Base-by-base conservation (phyloP, 2,329 filamentous ascomycete genomes). In the Hymenoscyphus repandus region DNA sequence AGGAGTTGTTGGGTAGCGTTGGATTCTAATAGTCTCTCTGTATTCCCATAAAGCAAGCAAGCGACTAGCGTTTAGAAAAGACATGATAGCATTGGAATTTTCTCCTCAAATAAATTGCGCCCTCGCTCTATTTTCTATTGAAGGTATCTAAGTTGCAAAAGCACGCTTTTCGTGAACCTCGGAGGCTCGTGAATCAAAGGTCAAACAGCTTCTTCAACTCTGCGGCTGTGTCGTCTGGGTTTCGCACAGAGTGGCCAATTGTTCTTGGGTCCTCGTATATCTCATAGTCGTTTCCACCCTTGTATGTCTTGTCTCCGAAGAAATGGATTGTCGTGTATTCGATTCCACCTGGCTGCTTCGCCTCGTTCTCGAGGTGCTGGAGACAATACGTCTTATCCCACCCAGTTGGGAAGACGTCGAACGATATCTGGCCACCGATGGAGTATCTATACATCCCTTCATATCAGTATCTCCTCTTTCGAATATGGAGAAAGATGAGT, bases 321-420 rank as follows among this genome's bases (percentile, higher is more conserved):
- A 97, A 97, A 77, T 97, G 93, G 62, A 97, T 86, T 40, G 81
- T 92, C 61, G 82, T 88, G 77, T 92, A 97, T 20, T 83, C 73
- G 57, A 95, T 75, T 56, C 86, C 85, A 64, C 81, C 84, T 37
- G 79, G 75, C 68, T 79, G 76, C 72, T 78, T 74, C 57, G 86
- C 84, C 70, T 96, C 91, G 57, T 79, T 79, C 73, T 93, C 89
- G 55, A 97, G 76, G 71, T 96, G 91, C 62, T 81, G 76, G 60
- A 97, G 77, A 74, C 91, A 96, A 79, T 96, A 99, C 9, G 89
- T 96, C 83, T 97, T 99, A 75, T 99, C 93, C 93, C 93, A 99
- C 66, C 93, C 93, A 2, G 76, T 81, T 58, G 93, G 93, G 79
- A 99, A 99, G 64, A 97, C 88, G 68, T 99, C 93, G 70, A 99